These are phyloP conservation scores for Alternaria sp. DNA, from an alignment of 2,329 filamentous ascomycete genomes.

Conservation along the genomic window DNA sequence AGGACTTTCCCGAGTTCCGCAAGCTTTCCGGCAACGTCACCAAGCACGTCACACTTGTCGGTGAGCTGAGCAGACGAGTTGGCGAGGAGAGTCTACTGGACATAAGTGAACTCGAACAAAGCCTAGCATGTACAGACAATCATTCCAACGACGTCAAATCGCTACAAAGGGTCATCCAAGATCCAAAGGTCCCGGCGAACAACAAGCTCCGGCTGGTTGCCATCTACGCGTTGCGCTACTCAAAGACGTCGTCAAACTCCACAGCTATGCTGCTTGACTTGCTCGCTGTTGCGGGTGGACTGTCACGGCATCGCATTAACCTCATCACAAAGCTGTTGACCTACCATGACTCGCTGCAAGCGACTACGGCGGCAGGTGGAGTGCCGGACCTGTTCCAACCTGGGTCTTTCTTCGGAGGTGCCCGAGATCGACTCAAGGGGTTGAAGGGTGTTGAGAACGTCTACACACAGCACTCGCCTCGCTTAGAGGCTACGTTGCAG, in stretches of 20 bases:
- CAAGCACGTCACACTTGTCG: conserved; percentile 96
- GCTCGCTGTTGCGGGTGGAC: conserved; percentile 80
- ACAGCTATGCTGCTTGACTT: conserved; percentile 86
- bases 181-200: conserved; percentile 74
- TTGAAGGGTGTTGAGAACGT: conserved; percentile 98
- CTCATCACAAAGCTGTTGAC: conserved; percentile 81
- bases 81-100: conserved; percentile 88
- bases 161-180: conserved; percentile 84
- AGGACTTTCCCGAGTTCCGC: conserved; percentile 97
- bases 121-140: conserved; percentile 94
- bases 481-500: conserved; percentile 85
- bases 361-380: conserved; percentile 72
- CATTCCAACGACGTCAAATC: conserved; percentile 91
- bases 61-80: conserved; percentile 88
- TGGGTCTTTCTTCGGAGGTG: conserved; percentile 83
- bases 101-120: conserved; percentile 96
- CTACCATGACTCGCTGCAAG: conserved; percentile 87
- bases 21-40: conserved; percentile 97
- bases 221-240: conserved; percentile 92
- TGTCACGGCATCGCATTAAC: conserved; percentile 76
- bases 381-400: conserved; percentile 93
- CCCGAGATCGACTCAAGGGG: conserved; percentile 87
- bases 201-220: conserved; percentile 90
- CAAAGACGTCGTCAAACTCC: conserved; percentile 82
- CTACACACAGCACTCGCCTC: conserved; percentile 94